Percentiles rank a stretch among this genome's conserved stretches.
phyloP scores from a whole-genome alignment of 75 land plant species.

The Selaginella moellendorffii region DNA sequence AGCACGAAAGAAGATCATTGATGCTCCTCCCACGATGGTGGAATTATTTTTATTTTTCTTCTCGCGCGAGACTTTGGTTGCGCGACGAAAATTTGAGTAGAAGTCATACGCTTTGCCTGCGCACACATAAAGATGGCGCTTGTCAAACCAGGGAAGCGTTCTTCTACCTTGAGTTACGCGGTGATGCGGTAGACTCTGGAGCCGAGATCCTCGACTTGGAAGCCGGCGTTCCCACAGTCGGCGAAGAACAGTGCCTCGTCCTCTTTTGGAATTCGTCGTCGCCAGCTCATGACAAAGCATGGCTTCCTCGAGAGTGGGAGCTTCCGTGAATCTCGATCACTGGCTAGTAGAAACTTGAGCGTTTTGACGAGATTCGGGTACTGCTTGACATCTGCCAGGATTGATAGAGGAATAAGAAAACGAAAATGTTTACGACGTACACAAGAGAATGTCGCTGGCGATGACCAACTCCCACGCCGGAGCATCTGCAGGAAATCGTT shows the following conservation, averaged over 20 bases:
- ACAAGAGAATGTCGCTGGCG: conserved; percentile 93
- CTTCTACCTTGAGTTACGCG: not conserved
- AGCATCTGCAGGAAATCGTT: conserved; percentile 41
- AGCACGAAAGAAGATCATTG: too few relatives aligned
- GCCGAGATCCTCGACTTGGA: conserved; percentile 55
- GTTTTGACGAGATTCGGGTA: conserved; percentile 76
- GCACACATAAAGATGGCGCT: too few relatives aligned
- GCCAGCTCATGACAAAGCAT: conserved; percentile 95
- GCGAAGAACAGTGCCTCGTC: conserved; percentile 70
- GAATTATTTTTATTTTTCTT: too few relatives aligned
- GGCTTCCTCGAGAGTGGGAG: too few relatives aligned
- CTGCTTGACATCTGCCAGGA: conserved; percentile 92
- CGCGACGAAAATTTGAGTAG: too few relatives aligned
- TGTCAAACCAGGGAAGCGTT: too few relatives aligned
- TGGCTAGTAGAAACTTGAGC: conserved; percentile 43
- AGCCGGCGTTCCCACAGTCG: conserved; percentile 62
- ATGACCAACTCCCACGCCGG: conserved; percentile 81
- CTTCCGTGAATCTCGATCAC: too few relatives aligned
- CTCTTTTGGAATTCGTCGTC: conserved; percentile 81
- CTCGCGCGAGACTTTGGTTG: too few relatives aligned
- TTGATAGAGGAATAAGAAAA: too few relatives aligned
- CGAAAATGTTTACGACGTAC: too few relatives aligned
- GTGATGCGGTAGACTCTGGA: conserved; percentile 80
- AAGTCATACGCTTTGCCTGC: too few relatives aligned
- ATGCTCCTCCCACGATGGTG: too few relatives aligned